Percentiles rank a stretch among this genome's conserved stretches.
Evolutionary conservation across 2,329 filamentous ascomycete genomes (phyloP).

Genomic region (Exophiala sp.): DNA sequence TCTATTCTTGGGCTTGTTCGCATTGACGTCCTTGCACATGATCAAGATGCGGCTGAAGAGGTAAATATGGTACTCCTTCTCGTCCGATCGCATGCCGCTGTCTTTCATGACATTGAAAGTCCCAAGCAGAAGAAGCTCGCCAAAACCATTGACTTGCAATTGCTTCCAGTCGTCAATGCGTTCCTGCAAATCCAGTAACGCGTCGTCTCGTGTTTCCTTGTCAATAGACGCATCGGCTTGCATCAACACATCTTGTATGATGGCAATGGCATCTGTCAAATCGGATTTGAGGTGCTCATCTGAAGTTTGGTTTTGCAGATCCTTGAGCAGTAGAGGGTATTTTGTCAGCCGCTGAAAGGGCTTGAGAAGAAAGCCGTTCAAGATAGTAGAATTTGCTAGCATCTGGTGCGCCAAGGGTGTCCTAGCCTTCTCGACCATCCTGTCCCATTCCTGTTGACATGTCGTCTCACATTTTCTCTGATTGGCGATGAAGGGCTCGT

Average conservation of each 20-base stretch:
- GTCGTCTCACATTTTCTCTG: conserved; percentile 84
- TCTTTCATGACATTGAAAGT: conserved; percentile 87
- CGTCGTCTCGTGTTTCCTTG: conserved; percentile 77
- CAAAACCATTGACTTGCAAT: conserved; percentile 85
- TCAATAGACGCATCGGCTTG: conserved; percentile 90
- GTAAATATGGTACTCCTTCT: conserved; percentile 84
- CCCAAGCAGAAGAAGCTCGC: conserved; percentile 80
- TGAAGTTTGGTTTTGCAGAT: conserved; percentile 79
- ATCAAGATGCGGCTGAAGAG: conserved; percentile 93
- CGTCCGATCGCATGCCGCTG: conserved; percentile 36
- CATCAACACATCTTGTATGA: conserved; percentile 75
- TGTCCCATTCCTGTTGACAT: conserved; percentile 82
- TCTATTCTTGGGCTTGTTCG: conserved; percentile 72
- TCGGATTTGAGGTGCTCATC: conserved; percentile 69
- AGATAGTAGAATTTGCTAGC: conserved; percentile 78
- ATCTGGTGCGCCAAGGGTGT: conserved; percentile 67
- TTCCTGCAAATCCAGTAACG: conserved; percentile 72
- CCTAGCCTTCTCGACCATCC: conserved; percentile 67
- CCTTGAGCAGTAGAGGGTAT: conserved; percentile 87
- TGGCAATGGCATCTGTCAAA: conserved; percentile 71
- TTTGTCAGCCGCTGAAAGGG: conserved; percentile 95
- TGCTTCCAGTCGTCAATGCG: conserved; percentile 98
- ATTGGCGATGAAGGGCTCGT: conserved; percentile 96
- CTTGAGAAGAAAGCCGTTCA: conserved; percentile 91
- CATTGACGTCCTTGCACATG: conserved; percentile 92